Percentiles rank a stretch among this genome's conserved stretches.
phyloP scores from a whole-genome alignment of 139 green algal genomes.

The Chlamydomonas eustigma region DNA sequence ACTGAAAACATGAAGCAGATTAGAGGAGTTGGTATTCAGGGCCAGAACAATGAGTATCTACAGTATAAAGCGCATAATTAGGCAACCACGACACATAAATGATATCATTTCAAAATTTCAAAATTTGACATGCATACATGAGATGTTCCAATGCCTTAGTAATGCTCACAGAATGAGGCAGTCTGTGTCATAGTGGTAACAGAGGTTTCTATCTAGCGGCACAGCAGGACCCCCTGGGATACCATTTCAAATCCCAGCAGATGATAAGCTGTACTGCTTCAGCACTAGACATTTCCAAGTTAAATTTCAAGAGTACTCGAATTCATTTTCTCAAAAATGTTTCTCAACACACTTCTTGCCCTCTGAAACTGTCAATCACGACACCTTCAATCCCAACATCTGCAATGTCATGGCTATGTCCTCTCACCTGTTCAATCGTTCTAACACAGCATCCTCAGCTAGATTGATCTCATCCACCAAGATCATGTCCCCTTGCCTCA shows the following conservation, averaged over 20 bases:
- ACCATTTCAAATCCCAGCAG: neutral
- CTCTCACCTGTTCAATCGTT: conserved; percentile 89
- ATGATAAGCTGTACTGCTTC: neutral
- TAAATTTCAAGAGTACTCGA: too few relatives aligned
- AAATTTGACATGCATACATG: neutral
- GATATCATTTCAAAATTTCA: neutral
- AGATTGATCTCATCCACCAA: conserved; percentile 98
- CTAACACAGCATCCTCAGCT: conserved; percentile 96
- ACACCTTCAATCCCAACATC: too few relatives aligned
- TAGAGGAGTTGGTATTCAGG: too few relatives aligned
- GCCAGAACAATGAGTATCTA: too few relatives aligned
- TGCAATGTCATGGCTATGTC: too few relatives aligned
- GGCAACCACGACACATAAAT: too few relatives aligned
- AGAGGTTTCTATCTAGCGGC: neutral
- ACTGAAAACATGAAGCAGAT: conserved; percentile 57
- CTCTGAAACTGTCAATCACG: too few relatives aligned
- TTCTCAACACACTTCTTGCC: too few relatives aligned
- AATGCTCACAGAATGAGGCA: neutral
- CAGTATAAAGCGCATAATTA: too few relatives aligned
- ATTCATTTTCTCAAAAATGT: too few relatives aligned
- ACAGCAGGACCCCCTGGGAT: neutral
- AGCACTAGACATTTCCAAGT: too few relatives aligned
- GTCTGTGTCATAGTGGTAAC: neutral
- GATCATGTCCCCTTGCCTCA: conserved; percentile 88
- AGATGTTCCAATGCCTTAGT: conserved; percentile 13